phyloP scores from a whole-genome alignment of 345 rosid genomes.

The Zanthoxylum bungeanum region DNA sequence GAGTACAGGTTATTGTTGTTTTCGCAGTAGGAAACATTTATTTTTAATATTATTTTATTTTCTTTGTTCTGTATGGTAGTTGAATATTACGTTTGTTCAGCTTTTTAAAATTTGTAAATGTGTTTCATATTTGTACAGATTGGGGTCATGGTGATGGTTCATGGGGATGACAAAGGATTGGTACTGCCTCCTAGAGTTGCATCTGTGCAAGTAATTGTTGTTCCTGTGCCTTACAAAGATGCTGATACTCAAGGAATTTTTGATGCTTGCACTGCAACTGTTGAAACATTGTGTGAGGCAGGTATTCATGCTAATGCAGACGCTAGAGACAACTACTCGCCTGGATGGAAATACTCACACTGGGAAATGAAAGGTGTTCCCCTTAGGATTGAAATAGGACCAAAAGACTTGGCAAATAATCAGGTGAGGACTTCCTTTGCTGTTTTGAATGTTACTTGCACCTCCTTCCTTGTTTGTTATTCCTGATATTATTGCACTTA shows the following conservation, averaged over 20 bases:
- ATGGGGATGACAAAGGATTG: constrained; percentile 88
- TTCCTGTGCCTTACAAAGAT: constrained; percentile 95
- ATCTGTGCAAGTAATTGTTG: constrained; percentile 75
- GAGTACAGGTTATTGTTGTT: neutral
- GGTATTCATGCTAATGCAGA: constrained; percentile 81
- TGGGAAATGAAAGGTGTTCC: constrained; percentile 99
- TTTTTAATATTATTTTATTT: neutral
- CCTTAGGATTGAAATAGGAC: constrained; percentile 93
- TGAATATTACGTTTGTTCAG: neutral
- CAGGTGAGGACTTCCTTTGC: constrained; percentile 44
- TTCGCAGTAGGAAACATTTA: neutral
- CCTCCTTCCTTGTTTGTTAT: neutral
- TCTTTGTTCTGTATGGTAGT: neutral
- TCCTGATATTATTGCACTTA: neutral
- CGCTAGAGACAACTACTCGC: constrained; percentile 85
- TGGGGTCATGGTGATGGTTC: constrained; percentile 99
- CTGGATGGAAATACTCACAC: constrained; percentile 97
- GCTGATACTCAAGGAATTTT: constrained; percentile 77
- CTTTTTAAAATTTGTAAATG: neutral
- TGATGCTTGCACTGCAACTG: constrained; percentile 84
- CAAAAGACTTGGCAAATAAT: constrained; percentile 74
- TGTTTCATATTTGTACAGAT: constrained; percentile 40
- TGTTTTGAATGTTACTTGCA: neutral
- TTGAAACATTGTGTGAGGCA: constrained; percentile 54
- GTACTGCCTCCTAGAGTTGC: constrained; percentile 93